Evolutionary conservation across 2,329 filamentous ascomycete species (phyloP).

Genomic region (Septoria linicola): DNA sequence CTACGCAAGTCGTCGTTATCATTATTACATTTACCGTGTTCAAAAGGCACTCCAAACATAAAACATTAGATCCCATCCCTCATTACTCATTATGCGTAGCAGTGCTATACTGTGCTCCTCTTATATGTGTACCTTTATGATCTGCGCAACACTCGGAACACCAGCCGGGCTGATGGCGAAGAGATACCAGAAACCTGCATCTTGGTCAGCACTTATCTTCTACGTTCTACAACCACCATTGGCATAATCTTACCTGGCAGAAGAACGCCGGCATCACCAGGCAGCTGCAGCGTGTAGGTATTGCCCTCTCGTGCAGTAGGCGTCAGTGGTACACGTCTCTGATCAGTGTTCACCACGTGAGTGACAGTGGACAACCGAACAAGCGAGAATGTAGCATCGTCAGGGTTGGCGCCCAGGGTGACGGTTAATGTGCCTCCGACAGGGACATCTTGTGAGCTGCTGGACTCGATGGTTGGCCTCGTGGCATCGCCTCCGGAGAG

Average conservation of each 20-base stretch:
- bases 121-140: conserved; percentile 34
- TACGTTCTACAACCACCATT: no score
- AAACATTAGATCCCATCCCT: no score
- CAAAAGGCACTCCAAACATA: no score
- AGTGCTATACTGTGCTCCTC: no score
- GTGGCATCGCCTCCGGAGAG: conserved; percentile 46
- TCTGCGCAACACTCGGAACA: conserved; percentile 50
- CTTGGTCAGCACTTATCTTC: no score
- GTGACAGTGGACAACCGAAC: conserved; percentile 53
- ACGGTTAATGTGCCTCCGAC: conserved; percentile 38
- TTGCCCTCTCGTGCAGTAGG: conserved; percentile 26
- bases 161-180: conserved; percentile 49
- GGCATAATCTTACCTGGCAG: no score
- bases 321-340: conserved; percentile 52
- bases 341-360: conserved; percentile 59
- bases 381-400: conserved; percentile 40
- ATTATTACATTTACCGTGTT: no score
- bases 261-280: conserved; percentile 50
- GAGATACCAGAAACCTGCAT: conserved; percentile 57
- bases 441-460: conserved; percentile 26
- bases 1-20: no score
- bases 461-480: conserved; percentile 3
- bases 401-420: conserved; percentile 20
- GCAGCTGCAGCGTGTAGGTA: conserved; percentile 46
- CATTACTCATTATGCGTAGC: background rate